Conservation (phyloP, 164 flowering plant genomes). For the Aristolochia fimbriata region DNA sequence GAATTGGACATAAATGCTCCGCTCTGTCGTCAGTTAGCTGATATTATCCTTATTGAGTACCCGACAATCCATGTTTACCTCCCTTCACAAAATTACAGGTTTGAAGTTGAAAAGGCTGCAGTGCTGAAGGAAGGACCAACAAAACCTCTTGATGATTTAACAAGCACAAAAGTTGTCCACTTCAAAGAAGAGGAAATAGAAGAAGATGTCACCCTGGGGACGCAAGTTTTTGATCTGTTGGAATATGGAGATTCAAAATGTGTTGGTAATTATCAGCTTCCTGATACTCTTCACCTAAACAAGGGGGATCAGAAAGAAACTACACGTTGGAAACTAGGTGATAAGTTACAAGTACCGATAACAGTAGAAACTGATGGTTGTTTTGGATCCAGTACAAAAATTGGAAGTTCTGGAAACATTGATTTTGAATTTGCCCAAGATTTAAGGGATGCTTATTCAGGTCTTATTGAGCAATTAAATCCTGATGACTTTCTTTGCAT, state of each 20-base stretch:
- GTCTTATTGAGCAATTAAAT: constrained; percentile 34
- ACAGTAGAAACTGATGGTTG: constrained; percentile 3
- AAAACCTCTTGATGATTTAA: constrained; percentile 15
- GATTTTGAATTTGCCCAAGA: constrained; percentile 54
- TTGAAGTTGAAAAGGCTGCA: constrained; percentile 38
- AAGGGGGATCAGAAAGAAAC: constrained; percentile 6
- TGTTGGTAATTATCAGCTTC: constrained; percentile 2
- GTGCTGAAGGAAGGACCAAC: constrained; percentile 9
- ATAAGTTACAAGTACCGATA: not conserved
- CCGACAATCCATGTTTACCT: constrained; percentile 70
- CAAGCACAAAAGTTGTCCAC: constrained; percentile 36
- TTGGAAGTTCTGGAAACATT: constrained; percentile 11
- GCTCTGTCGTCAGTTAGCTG: constrained; percentile 40
- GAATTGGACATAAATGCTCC: constrained; percentile 51
- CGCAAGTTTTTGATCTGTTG: constrained; percentile 44
- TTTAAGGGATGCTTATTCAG: constrained; percentile 45
- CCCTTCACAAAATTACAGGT: constrained; percentile 47
- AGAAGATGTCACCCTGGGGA: constrained; percentile 29
- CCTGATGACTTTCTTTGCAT: constrained; percentile 58
- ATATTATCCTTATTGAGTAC: constrained; percentile 50
- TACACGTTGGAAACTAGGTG: not conserved
- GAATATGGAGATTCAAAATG: constrained; percentile 13
- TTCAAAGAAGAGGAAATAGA: constrained; percentile 69
- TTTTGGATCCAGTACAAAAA: constrained; percentile 8
- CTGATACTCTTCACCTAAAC: not conserved